Evolutionary conservation across 495 filamentous ascomycete species (phyloP).

Genomic region (Penicillium fimorum): DNA sequence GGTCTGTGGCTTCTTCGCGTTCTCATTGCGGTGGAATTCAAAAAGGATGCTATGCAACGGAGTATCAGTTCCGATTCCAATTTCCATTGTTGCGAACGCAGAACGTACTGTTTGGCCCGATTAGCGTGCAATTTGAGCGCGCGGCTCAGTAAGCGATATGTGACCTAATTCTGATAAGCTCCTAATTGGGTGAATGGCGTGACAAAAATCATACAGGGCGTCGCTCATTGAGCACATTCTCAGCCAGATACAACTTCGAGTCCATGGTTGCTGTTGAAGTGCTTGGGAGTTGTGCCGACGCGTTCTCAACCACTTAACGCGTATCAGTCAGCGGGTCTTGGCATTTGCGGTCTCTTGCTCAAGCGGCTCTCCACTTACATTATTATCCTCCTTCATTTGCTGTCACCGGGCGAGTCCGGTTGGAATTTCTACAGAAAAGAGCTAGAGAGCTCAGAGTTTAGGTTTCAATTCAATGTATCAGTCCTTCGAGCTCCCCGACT

Average conservation of each 20-base stretch:
- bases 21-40: slow-evolving; percentile 81
- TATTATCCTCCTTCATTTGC: slow-evolving; percentile 9
- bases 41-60: slow-evolving; percentile 71
- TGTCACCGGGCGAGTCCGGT: background rate
- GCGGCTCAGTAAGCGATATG: slow-evolving; percentile 78
- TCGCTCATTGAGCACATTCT: slow-evolving; percentile 72
- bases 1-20: slow-evolving; percentile 66
- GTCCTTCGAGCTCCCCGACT: slow-evolving; percentile 70
- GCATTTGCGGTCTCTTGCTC: slow-evolving; percentile 16
- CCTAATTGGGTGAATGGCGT: background rate
- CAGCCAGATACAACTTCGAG: slow-evolving; percentile 70
- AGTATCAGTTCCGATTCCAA: background rate
- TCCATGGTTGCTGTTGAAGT: slow-evolving; percentile 34
- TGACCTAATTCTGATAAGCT: slow-evolving; percentile 56
- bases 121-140: slow-evolving; percentile 79
- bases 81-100: background rate
- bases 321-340: slow-evolving; percentile 52
- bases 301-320: slow-evolving; percentile 49
- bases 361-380: slow-evolving; percentile 14
- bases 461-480: slow-evolving; percentile 35
- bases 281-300: slow-evolving; percentile 28
- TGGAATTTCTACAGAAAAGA: background rate
- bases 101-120: slow-evolving; percentile 70
- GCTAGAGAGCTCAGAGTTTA: background rate
- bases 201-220: slow-evolving; percentile 56